Percentiles rank a stretch among this genome's conserved stretches.
Evolutionary conservation across 306 rosid genomes (phyloP).

Genomic region (Quercus cerris): DNA sequence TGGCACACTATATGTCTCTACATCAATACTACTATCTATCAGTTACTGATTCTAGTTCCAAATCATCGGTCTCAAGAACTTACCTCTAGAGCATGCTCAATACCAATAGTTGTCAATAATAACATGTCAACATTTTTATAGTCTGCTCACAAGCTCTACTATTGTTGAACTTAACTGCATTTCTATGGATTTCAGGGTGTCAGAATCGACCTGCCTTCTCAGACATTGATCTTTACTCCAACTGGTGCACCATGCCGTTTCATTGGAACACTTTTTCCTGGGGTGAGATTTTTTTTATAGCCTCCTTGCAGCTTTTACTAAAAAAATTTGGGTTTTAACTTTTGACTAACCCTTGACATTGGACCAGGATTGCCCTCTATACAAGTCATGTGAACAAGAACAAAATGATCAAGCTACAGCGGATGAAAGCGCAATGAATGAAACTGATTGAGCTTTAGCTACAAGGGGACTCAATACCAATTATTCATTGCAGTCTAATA

Average conservation of each 20-base stretch:
- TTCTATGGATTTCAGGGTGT: slow-evolving; percentile 21
- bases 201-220: slow-evolving; percentile 1
- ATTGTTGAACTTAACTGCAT: neutral
- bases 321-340: neutral
- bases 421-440: neutral
- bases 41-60: neutral
- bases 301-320: neutral
- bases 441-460: neutral
- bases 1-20: neutral
- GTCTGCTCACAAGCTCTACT: neutral
- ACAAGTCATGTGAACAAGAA: neutral
- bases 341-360: neutral
- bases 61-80: neutral
- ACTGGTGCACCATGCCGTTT: neutral
- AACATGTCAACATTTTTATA: neutral
- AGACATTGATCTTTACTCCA: slow-evolving; percentile 11
- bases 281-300: slow-evolving; percentile 3
- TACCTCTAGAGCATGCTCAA: neutral
- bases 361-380: neutral
- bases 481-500: neutral
- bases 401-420: neutral
- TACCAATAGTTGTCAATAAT: neutral
- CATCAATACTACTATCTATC: neutral
- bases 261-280: slow-evolving; percentile 16
- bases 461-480: neutral